Percentiles rank a stretch among this genome's conserved stretches.
These are phyloP conservation scores for Ilex aquifolium DNA, from an alignment of 257 asterid species.

Conservation along the genomic window DNA sequence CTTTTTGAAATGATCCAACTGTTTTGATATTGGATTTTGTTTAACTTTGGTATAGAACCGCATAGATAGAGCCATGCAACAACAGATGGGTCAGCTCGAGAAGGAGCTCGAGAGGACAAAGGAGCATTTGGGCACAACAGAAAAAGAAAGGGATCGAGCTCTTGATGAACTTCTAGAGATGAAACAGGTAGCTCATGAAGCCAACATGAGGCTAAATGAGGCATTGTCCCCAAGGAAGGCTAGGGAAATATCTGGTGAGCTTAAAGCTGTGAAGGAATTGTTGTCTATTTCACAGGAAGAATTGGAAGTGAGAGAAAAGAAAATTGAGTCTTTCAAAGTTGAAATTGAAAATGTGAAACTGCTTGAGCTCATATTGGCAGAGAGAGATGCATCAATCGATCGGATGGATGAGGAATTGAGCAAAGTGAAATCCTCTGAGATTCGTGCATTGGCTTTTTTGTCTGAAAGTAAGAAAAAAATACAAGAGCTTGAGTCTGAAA, in stretches of 20 bases:
- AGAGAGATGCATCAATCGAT: constrained; percentile 28
- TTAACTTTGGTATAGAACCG: constrained; percentile 15
- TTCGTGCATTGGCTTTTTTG: constrained; percentile 5
- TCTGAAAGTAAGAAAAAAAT: constrained; percentile 28
- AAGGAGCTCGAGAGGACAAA: constrained; percentile 45
- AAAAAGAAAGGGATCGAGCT: constrained; percentile 34
- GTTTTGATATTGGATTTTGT: constrained; percentile 3
- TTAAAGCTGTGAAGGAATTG: constrained; percentile 34
- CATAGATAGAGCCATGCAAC: constrained; percentile 33
- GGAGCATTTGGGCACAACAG: constrained; percentile 23
- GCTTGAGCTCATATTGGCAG: constrained; percentile 28
- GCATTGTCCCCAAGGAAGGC: constrained; percentile 19
- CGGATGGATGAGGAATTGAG: constrained; percentile 35
- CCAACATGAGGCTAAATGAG: constrained; percentile 20
- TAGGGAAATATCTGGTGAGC: constrained; percentile 29
- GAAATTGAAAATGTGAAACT: constrained; percentile 29
- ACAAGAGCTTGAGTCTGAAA: constrained; percentile 49
- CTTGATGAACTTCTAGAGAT: constrained; percentile 37
- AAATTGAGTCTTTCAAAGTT: constrained; percentile 34
- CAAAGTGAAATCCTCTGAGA: constrained; percentile 25
- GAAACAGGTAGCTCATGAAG: constrained; percentile 23
- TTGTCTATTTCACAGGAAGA: constrained; percentile 34
- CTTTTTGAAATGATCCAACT: too few species aligned
- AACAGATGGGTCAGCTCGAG: constrained; percentile 41
- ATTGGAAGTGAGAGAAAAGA: constrained; percentile 30